Percentiles rank a stretch among this genome's conserved stretches.
phyloP scores from a whole-genome alignment of 768 basidiomycete genomes.

The Vishniacozyma victoriae region DNA sequence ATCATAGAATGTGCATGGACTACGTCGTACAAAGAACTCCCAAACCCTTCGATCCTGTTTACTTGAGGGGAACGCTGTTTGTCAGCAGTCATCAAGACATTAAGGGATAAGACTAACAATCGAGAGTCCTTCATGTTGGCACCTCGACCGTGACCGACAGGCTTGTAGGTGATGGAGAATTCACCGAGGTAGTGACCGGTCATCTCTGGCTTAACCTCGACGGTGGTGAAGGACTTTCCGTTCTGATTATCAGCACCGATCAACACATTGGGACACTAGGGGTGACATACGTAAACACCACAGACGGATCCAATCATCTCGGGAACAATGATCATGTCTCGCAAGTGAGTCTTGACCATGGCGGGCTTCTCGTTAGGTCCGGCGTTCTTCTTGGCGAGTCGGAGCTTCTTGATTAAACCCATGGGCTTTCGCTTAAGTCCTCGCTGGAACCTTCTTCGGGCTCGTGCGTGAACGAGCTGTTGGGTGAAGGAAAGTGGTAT shows the following conservation, averaged over 20 bases:
- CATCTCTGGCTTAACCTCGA: slow-evolving; percentile 99
- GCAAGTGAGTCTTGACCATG: slow-evolving; percentile 97
- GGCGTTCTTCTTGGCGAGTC: slow-evolving; percentile 99
- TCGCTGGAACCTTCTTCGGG: slow-evolving; percentile 96
- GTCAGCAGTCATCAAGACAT: slow-evolving; percentile 14
- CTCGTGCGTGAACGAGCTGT: slow-evolving; percentile 95
- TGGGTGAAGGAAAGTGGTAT: background rate
- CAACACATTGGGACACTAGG: no score
- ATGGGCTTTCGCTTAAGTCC: slow-evolving; percentile 97
- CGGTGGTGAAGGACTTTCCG: slow-evolving; percentile 54
- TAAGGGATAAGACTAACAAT: slow-evolving; percentile 60
- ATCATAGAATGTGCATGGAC: background rate
- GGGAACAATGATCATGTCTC: slow-evolving; percentile 99
- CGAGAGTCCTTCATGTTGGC: slow-evolving; percentile 68
- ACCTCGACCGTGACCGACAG: slow-evolving; percentile 99
- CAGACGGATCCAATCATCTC: slow-evolving; percentile 99
- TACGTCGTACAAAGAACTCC: slow-evolving; percentile 2
- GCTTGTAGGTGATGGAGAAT: slow-evolving; percentile 81
- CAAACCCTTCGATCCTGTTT: slow-evolving; percentile 46
- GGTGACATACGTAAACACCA: slow-evolving; percentile 71
- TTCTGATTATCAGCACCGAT: slow-evolving; percentile 25
- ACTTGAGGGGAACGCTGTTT: slow-evolving; percentile 84
- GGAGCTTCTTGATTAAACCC: slow-evolving; percentile 98
- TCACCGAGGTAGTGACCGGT: slow-evolving; percentile 98
- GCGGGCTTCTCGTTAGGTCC: slow-evolving; percentile 97